Evolutionary conservation across 495 filamentous ascomycete genomes (phyloP).

Genomic region (Neurospora sp.): DNA sequence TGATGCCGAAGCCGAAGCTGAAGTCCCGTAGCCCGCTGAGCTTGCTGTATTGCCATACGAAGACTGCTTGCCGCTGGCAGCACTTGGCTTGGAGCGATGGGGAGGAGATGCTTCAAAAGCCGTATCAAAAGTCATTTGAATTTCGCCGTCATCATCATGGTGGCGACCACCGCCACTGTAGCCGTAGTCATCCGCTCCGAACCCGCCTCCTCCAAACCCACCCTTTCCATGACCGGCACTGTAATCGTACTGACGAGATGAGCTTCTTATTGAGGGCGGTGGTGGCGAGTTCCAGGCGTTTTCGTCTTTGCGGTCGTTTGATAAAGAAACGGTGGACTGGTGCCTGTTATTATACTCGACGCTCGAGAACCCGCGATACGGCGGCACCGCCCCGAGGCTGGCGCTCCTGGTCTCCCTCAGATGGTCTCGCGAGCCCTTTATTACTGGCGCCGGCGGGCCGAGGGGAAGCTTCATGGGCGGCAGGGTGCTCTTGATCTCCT

Average conservation of each 20-base stretch:
- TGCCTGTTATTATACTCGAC: not conserved
- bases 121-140: slow-evolving; percentile 69
- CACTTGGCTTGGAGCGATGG: not conserved
- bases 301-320: slow-evolving; percentile 12
- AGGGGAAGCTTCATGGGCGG: slow-evolving; percentile 71
- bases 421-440: slow-evolving; percentile 24
- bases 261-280: slow-evolving; percentile 5
- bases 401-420: slow-evolving; percentile 44
- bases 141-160: slow-evolving; percentile 25
- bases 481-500: slow-evolving; percentile 76
- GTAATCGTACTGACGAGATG: not conserved
- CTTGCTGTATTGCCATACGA: not conserved
- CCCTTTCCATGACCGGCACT: slow-evolving; percentile 1
- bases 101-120: slow-evolving; percentile 29
- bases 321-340: slow-evolving; percentile 13
- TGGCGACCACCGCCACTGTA: slow-evolving; percentile 3
- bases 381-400: slow-evolving; percentile 19
- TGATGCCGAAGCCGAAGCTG: slow-evolving; percentile 8
- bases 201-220: not conserved
- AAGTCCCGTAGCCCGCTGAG: not conserved
- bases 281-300: slow-evolving; percentile 15
- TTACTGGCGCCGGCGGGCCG: slow-evolving; percentile 12
- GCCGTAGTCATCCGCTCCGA: not conserved
- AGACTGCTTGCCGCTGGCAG: not conserved
- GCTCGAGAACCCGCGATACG: slow-evolving; percentile 17